Percentiles rank a stretch among this genome's conserved stretches.
phyloP scores from a whole-genome alignment of 1,284 basidiomycete genomes.

The Moesziomyces aphidis region DNA sequence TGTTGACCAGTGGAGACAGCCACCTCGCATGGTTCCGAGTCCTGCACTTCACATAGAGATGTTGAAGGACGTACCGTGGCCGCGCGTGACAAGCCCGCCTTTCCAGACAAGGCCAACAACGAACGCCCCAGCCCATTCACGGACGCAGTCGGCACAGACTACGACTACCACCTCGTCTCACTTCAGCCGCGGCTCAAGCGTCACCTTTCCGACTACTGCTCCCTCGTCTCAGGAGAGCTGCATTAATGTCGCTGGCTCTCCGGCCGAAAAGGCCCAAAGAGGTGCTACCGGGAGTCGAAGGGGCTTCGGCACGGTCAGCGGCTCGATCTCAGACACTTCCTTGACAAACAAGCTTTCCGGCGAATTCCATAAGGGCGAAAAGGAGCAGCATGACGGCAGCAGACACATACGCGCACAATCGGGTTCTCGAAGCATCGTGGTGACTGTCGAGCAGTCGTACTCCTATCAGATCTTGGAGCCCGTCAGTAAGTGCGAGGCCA shows the following conservation, averaged over 20 bases:
- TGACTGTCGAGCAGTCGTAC: constrained; percentile 5
- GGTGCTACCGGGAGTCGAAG: too few species aligned
- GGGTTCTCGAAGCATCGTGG: not conserved
- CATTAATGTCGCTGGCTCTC: not conserved
- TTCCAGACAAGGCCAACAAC: too few species aligned
- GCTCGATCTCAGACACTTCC: not conserved
- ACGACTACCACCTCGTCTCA: not conserved
- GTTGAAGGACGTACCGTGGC: constrained; percentile 11
- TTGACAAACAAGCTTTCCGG: not conserved
- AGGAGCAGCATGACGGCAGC: not conserved
- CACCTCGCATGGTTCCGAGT: constrained; percentile 3
- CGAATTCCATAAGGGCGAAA: not conserved
- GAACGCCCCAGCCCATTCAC: not conserved
- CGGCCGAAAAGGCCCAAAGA: too few species aligned
- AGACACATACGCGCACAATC: not conserved
- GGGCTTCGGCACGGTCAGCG: too few species aligned
- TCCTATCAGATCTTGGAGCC: constrained; percentile 24
- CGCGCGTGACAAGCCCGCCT: not conserved
- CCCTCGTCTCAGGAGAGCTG: not conserved
- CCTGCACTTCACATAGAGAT: constrained; percentile 10
- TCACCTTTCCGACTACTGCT: not conserved
- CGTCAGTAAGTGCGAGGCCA: constrained; percentile 27
- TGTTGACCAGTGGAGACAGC: not conserved
- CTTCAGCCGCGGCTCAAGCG: too few species aligned
- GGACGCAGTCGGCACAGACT: not conserved